Evolutionary conservation across 495 filamentous ascomycete genomes (phyloP), one percentile per base, ranked within the genome.

Genomic region (Daldinia caldariorum): DNA sequence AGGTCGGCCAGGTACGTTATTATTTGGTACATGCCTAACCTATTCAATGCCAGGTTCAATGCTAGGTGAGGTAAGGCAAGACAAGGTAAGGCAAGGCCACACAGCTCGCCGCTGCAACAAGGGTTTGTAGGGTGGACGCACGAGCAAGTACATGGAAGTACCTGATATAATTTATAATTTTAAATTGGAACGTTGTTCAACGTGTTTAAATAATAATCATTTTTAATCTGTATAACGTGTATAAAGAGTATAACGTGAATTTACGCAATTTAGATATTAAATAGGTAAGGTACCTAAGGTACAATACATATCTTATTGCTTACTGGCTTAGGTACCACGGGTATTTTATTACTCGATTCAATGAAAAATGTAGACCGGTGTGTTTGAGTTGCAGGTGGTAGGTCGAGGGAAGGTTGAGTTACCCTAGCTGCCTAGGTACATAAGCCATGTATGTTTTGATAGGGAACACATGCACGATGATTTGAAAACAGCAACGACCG

Each of bases 11-110:
- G 26, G 8, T 37, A 14, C 32, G 16, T 45, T 26, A n/a, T 8
- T 61, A 58, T 61, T 70, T 39, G 57, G 62, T 50, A 66, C 62
- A 16, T 13, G n/a, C 26, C 3, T 26, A 26, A 26, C 26, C 26
- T 26, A 26, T 26, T 26, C 26, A 26, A 26, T 26, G 26, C 26
- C 26, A 26, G 26, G 26, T 38, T 54, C 63, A 47, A 61, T 63
- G 64, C 56, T 22, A 68, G 70, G 65, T 65, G 61, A 68, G 70
- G 65, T 65, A 67, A 68, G 64, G 70, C 64, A 68, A 67, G 41
- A 62, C 49, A 62, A 68, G 58, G 63, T 55, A 67, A 63, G 63
- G 69, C 59, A 71, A 67, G 58, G 55, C 53, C 61, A 58, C 43
- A 72, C 65, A 69, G 66, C 66, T 68, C 29, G 18, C 41, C 32